A percentile compares a stretch with the other conserved stretches of the same genome.
phyloP scores from a whole-genome alignment of 1,139 yeast genomes.

The Blastobotrys raffinosifermentans region DNA sequence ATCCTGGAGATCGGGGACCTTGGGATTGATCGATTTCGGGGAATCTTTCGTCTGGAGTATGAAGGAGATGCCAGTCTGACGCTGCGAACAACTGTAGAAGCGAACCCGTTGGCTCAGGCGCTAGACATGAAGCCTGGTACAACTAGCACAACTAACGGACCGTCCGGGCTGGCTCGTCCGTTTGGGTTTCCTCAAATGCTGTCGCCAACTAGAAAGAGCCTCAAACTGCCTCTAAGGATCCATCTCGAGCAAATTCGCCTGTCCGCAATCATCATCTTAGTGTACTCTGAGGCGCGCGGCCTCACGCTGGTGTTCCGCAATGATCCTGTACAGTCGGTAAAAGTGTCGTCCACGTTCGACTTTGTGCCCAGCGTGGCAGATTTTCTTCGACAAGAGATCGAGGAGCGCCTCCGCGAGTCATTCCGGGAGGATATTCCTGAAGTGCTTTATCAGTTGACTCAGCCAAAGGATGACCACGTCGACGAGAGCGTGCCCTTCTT shows the following conservation, averaged over 20 bases:
- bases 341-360: conserved; percentile 68
- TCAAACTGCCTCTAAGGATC: conserved; percentile 61
- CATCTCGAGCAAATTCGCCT: conserved; percentile 56
- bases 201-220: conserved; percentile 49
- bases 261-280: conserved; percentile 65
- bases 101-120: conserved; percentile 53
- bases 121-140: conserved; percentile 37
- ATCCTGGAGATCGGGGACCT: conserved; percentile 70
- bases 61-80: conserved; percentile 67
- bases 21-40: conserved; percentile 62
- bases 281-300: conserved; percentile 63
- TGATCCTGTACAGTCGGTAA: conserved; percentile 70
- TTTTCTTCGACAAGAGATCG: conserved; percentile 63
- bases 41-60: conserved; percentile 66
- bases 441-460: conserved; percentile 53
- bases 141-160: too few species aligned
- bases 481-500: too few species aligned
- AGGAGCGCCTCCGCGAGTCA: conserved; percentile 61
- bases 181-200: conserved; percentile 50
- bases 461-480: too few species aligned
- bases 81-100: conserved; percentile 61
- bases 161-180: too few species aligned
- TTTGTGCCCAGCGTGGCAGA: conserved; percentile 67
- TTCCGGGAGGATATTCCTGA: conserved; percentile 76
- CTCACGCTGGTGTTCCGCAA: conserved; percentile 66